Base-by-base conservation (phyloP, 2,329 filamentous ascomycete species). In the Didymella segeticola region DNA sequence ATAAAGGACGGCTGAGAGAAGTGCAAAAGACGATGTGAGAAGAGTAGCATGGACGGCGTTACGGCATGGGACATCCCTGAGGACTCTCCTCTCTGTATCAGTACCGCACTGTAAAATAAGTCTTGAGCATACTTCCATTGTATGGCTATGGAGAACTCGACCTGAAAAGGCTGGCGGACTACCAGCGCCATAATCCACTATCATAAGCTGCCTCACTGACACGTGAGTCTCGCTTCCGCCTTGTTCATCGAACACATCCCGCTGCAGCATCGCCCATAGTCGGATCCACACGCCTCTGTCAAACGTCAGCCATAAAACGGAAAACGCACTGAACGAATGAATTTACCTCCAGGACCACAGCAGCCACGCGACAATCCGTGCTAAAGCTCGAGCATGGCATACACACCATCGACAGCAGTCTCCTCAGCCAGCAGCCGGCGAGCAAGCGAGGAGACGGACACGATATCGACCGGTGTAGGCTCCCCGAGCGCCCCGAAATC, bases 11-110 rank as follows among this genome's bases (percentile, higher is more conserved):
- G 15, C 2, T 12, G 12, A 15, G 14, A 11, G 5, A 41, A 10
- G 38, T n/a, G n/a, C n/a, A 10, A n/a, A 20, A n/a, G 14, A 14
- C 12, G 12, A 14, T 34, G 29, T 43, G 5, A 30, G 5, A 22
- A n/a, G 14, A 52, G 15, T 10, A 47, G 57, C 57, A 62, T 61
- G 29, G 34, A 31, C 47, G 62, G 58, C 57, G 58, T 62, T 56
- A 11, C 29, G 43, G 41, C 29, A 25, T 31, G 38, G 45, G 22
- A 22, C 25, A 30, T 22, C 17, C 6, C 23, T 22, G 17, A 36
- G 46, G 27, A 23, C 42, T 46, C 52, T 56, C 49, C 47, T 43
- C 56, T 52, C 36, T 62, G 60, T 62, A 61, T 39, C 42, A 55
- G 39, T 55, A 43, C 27, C 31, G 20, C 29, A 38, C 48, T 61